phyloP scores from a whole-genome alignment of 202 grass and related monocot species.

The Dendrocalamus latiflorus region DNA sequence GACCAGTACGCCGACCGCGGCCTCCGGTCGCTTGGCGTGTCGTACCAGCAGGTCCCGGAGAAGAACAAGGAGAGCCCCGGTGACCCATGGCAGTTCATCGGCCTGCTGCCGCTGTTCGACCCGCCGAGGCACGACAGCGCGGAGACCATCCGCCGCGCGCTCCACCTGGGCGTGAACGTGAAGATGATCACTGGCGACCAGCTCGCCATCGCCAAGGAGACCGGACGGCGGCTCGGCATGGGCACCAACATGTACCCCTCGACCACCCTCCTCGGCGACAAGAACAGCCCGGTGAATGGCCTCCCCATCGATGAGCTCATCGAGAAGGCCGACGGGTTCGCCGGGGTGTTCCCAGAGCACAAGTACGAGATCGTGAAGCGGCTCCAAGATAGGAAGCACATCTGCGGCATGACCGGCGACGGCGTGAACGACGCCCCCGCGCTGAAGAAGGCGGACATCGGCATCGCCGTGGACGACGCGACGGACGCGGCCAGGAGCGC shows the following conservation, averaged over 20 bases:
- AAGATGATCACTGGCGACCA: slow-evolving; percentile 99
- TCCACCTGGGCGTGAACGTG: slow-evolving; percentile 73
- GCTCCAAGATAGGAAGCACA: slow-evolving; percentile 84
- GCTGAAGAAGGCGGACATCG: slow-evolving; percentile 93
- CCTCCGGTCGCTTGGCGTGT: slow-evolving; percentile 69
- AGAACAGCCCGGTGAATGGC: slow-evolving; percentile 47
- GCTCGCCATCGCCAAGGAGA: slow-evolving; percentile 95
- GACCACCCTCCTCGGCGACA: slow-evolving; percentile 65
- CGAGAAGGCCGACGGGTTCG: slow-evolving; percentile 89
- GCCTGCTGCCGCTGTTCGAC: slow-evolving; percentile 81
- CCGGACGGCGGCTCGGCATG: slow-evolving; percentile 91
- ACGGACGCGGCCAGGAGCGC: slow-evolving; percentile 81
- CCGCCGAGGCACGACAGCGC: slow-evolving; percentile 91
- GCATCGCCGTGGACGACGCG: slow-evolving; percentile 80
- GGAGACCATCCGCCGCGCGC: slow-evolving; percentile 81
- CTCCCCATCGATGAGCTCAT: slow-evolving; percentile 77
- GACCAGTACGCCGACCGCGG: slow-evolving; percentile 65
- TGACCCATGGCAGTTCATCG: too few relatives aligned
- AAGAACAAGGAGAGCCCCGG: slow-evolving; percentile 65
- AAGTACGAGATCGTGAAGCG: slow-evolving; percentile 97
- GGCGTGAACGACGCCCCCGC: slow-evolving; percentile 94
- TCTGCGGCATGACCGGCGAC: slow-evolving; percentile 92
- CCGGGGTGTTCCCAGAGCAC: slow-evolving; percentile 92
- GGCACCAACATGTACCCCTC: slow-evolving; percentile 98
- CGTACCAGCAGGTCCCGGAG: slow-evolving; percentile 80